These are phyloP conservation scores for Plasmodium ovale DNA, from an alignment of 169 alveolate species.

Conservation along the genomic window DNA sequence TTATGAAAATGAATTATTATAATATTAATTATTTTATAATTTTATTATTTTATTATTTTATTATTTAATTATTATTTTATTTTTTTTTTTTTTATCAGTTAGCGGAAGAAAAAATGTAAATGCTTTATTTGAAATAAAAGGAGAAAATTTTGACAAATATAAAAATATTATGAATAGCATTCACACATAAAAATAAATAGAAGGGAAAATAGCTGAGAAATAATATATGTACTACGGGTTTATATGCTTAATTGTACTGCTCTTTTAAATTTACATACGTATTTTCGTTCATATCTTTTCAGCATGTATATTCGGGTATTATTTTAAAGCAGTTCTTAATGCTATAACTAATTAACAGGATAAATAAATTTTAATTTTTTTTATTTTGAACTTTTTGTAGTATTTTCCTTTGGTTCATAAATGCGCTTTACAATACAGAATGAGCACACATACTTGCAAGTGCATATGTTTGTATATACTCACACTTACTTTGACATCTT, in stretches of 20 bases:
- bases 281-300: neutral
- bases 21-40: neutral
- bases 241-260: neutral
- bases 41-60: neutral
- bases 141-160: constrained; percentile 55
- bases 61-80: neutral
- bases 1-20: neutral
- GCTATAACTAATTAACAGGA: neutral
- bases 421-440: too few species aligned
- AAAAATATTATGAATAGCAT: constrained; percentile 61
- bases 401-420: too few species aligned
- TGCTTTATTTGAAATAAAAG: constrained; percentile 73
- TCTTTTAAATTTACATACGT: neutral
- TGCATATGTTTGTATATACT: too few species aligned
- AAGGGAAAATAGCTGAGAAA: neutral
- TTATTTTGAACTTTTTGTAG: too few species aligned
- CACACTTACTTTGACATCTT: too few species aligned
- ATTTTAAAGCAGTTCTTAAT: neutral
- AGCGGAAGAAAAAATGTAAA: constrained; percentile 74
- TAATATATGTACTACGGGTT: neutral
- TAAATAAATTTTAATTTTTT: neutral
- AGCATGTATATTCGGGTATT: neutral
- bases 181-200: constrained; percentile 30
- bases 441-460: too few species aligned
- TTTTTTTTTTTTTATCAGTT: constrained; percentile 14